phyloP scores from a whole-genome alignment of 108 stramenopile genomes.

The Parietichytrium sp. region DNA sequence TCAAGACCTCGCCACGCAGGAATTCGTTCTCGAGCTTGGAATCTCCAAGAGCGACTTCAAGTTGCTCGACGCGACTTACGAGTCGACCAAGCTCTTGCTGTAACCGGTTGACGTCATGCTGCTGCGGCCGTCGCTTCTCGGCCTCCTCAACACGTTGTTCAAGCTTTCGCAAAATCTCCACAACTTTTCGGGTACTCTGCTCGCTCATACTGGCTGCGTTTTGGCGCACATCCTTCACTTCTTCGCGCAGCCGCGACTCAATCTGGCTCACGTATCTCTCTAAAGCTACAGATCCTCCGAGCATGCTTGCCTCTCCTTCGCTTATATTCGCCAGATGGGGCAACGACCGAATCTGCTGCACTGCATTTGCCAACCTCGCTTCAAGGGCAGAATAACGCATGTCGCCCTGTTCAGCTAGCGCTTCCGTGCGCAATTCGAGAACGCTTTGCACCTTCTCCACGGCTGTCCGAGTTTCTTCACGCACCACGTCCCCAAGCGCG shows the following conservation, averaged over 20 bases:
- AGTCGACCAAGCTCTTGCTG: background rate
- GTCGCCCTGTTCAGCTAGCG: background rate
- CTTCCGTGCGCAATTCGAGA: background rate
- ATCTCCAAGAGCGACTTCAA: too few species aligned
- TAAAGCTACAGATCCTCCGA: background rate
- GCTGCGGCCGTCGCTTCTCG: background rate
- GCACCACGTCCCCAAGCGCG: conserved; percentile 8
- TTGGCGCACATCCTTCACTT: background rate
- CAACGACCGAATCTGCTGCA: background rate
- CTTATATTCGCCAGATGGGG: background rate
- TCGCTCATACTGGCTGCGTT: background rate
- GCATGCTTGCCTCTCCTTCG: background rate
- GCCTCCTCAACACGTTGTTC: background rate
- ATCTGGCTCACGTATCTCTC: background rate
- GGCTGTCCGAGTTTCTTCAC: background rate
- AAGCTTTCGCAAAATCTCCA: background rate
- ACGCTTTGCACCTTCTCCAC: background rate
- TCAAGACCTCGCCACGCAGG: too few species aligned
- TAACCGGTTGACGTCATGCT: too few species aligned
- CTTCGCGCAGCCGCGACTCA: background rate
- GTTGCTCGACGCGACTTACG: background rate
- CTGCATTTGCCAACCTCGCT: background rate
- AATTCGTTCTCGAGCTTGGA: too few species aligned
- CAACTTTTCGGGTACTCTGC: background rate
- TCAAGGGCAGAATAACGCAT: background rate